Base-by-base conservation (phyloP, 2,329 filamentous ascomycete genomes). In the Aulographum hederae region DNA sequence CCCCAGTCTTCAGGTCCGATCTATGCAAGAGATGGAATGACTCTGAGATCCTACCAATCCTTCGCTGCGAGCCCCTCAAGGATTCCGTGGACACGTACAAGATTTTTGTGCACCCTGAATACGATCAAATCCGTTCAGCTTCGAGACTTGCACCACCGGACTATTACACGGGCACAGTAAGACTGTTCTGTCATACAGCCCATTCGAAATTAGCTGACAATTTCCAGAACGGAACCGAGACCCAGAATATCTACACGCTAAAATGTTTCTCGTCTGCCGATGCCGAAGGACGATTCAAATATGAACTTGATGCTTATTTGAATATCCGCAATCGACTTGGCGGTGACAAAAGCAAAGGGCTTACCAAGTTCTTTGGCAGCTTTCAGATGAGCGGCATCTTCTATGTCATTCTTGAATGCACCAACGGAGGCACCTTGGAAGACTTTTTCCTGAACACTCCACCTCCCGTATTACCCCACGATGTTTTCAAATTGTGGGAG, bases 381-480 rank as follows among this genome's bases (percentile, higher is more conserved):
- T 46, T 40, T 30, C 41, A 33, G 11, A 43, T 50, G 26, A 36
- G 39, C 6, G 36, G 43, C 13, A 39, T 35, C 3, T 48, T 29
- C 34, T 47, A 53, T 34, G 41, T 54, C 4, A 31, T 55, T 5
- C 41, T 56, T 3, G 51, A 56, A 35, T 51, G 44, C 39, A 51
- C 52, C 3, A 43, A 53, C 23, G 33, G 40, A 14, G 50, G 52
- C 2, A 46, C 42, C 3, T 38, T 56, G 3, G 42, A 51, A 25
- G 35, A 50, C 5, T 53, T 42, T 32, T 48, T 52, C 33, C 31
- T 38, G 20, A 15, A 8, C 6, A 18, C 14, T 20, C 6, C 31
- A 14, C 6, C 8, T 11, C 31, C 21, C 12, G 6, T 6, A 6
- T 8, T n/a, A 10, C 6, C 8, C 6, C 6, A 29, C 6, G 31